Conservation (phyloP, 306 rosid genomes). For the Vicia villosa region DNA sequence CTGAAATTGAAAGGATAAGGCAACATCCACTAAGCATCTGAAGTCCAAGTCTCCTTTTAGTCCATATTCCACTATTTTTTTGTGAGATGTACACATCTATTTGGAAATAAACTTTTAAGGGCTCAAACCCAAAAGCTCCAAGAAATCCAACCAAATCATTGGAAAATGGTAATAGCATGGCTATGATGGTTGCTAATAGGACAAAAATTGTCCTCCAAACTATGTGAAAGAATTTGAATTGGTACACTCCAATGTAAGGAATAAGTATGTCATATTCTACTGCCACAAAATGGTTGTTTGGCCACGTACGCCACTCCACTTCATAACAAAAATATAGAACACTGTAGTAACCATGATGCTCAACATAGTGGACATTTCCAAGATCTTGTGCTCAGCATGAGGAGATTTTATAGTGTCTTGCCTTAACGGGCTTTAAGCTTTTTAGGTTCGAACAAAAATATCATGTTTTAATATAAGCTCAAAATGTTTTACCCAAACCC, state of each 20-base stretch:
- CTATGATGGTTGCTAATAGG: conserved; percentile 54
- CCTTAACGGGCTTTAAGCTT: too few relatives aligned
- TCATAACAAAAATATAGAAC: too few relatives aligned
- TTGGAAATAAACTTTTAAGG: conserved; percentile 68
- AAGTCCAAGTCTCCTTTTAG: conserved; percentile 57
- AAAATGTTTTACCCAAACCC: too few relatives aligned
- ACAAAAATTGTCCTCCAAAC: conserved; percentile 71
- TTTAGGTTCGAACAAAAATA: too few relatives aligned
- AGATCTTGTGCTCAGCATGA: too few relatives aligned
- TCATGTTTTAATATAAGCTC: too few relatives aligned
- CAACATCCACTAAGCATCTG: conserved; percentile 57
- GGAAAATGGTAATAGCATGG: too few relatives aligned
- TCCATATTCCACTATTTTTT: conserved; percentile 59
- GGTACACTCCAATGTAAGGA: conserved; percentile 51
- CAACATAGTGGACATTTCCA: too few relatives aligned
- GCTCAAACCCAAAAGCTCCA: conserved; percentile 86
- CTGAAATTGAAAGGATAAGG: conserved; percentile 55
- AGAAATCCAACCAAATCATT: conserved; percentile 79
- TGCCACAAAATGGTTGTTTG: conserved; percentile 49
- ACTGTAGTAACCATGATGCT: too few relatives aligned
- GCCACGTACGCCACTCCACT: conserved; percentile 58
- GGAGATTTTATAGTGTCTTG: too few relatives aligned
- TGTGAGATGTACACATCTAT: conserved; percentile 73
- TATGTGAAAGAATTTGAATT: conserved; percentile 58
- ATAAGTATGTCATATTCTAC: conserved; percentile 57